phyloP scores from a whole-genome alignment of 1,284 basidiomycete genomes.

The Cryptococcus wingfieldii region DNA sequence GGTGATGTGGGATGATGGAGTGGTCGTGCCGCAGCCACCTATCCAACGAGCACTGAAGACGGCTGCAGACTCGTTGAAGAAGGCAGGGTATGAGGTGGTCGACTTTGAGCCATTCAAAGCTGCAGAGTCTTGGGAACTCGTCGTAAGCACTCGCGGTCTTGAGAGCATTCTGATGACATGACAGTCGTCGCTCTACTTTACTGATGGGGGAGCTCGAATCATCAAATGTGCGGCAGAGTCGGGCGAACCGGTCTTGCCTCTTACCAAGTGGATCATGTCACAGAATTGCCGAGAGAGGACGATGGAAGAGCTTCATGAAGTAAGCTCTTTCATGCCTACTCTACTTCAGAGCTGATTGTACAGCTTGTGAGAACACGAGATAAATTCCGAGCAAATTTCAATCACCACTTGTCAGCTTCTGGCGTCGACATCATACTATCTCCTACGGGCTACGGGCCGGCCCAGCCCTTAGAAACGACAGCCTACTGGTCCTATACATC shows the following conservation, averaged over 20 bases:
- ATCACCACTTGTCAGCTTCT: conserved; percentile 21
- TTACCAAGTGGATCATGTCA: conserved; percentile 37
- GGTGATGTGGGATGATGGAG: conserved; percentile 46
- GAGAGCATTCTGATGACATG: too few species aligned
- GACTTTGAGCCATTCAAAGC: conserved; percentile 23
- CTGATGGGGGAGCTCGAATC: conserved; percentile 36
- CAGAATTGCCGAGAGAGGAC: conserved; percentile 18
- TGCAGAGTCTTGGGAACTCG: conserved; percentile 26
- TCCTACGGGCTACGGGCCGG: conserved; percentile 37
- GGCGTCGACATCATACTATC: conserved; percentile 43
- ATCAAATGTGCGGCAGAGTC: conserved; percentile 5
- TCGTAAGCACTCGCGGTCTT: conserved; percentile 12
- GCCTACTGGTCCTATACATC: conserved; percentile 56
- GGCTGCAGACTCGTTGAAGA: conserved; percentile 26
- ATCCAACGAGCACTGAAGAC: conserved; percentile 41
- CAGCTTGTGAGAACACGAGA: conserved; percentile 35
- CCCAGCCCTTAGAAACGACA: conserved; percentile 32
- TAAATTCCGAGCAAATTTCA: conserved; percentile 26
- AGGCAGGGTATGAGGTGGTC: conserved; percentile 29
- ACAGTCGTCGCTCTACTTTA: conserved; percentile 31
- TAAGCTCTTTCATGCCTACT: conserved; percentile 8
- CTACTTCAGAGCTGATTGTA: not conserved
- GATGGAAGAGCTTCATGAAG: conserved; percentile 26
- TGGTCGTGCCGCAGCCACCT: conserved; percentile 44
- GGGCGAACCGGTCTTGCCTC: conserved; percentile 35